Evolutionary conservation across 257 asterid genomes (phyloP).

Genomic region (Solanum pimpinellifolium): DNA sequence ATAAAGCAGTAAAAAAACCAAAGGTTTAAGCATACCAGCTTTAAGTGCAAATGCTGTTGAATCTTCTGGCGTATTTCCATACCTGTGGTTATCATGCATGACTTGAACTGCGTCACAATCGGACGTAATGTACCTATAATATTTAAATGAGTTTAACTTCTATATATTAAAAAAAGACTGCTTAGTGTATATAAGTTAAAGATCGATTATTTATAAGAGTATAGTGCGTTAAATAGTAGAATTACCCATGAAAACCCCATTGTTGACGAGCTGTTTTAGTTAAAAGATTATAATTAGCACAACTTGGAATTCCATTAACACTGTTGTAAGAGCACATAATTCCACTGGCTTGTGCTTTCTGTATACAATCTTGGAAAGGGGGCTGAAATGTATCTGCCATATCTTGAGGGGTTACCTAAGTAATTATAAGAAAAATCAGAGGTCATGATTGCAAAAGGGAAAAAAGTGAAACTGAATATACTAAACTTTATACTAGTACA

Average conservation of each 20-base stretch:
- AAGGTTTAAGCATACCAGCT: slow-evolving; percentile 36
- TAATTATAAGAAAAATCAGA: neutral
- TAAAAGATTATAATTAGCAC: slow-evolving; percentile 65
- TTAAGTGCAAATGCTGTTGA: slow-evolving; percentile 67
- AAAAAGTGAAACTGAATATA: neutral
- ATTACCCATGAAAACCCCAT: slow-evolving; percentile 79
- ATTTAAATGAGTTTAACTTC: neutral
- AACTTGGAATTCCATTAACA: slow-evolving; percentile 74
- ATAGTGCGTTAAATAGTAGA: neutral
- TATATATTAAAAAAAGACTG: neutral
- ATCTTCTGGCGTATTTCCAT: slow-evolving; percentile 55
- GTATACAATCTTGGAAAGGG: slow-evolving; percentile 62
- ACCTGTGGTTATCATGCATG: slow-evolving; percentile 43
- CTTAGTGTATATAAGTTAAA: neutral
- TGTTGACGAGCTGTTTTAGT: slow-evolving; percentile 54
- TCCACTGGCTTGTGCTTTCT: slow-evolving; percentile 79
- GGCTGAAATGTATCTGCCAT: slow-evolving; percentile 87
- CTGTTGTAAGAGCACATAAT: slow-evolving; percentile 92
- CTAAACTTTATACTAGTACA: neutral
- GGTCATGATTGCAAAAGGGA: neutral
- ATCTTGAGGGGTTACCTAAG: slow-evolving; percentile 72
- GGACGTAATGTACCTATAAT: slow-evolving; percentile 64
- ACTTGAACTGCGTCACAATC: slow-evolving; percentile 71
- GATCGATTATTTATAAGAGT: neutral
- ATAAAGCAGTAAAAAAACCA: neutral